Evolutionary conservation across 805 yeast species (phyloP).

Genomic region (Jamesozyma piceae): DNA sequence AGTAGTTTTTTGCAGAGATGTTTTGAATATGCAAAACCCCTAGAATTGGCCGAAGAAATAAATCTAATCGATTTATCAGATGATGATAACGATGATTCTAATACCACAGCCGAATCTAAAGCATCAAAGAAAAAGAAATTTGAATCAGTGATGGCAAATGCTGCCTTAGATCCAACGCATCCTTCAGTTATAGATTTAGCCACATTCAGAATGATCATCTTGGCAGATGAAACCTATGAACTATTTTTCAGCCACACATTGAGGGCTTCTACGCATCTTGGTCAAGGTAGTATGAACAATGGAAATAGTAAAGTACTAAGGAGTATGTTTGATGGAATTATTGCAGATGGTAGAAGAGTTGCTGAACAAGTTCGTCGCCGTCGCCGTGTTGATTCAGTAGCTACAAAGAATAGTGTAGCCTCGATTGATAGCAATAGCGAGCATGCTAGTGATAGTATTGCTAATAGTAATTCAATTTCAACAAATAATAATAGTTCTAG

Average conservation of each 20-base stretch:
- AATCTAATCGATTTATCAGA: slow-evolving; percentile 38
- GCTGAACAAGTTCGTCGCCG: slow-evolving; percentile 84
- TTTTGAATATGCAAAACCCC: slow-evolving; percentile 80
- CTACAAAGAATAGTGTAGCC: slow-evolving; percentile 27
- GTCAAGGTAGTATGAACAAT: slow-evolving; percentile 39
- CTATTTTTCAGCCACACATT: slow-evolving; percentile 65
- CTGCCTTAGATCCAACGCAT: slow-evolving; percentile 70
- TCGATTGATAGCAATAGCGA: slow-evolving; percentile 12
- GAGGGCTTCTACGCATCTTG: slow-evolving; percentile 57
- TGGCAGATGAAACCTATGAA: slow-evolving; percentile 92
- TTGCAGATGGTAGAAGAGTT: slow-evolving; percentile 87
- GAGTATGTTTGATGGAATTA: slow-evolving; percentile 81
- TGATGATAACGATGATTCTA: slow-evolving; percentile 28
- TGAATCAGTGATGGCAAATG: slow-evolving; percentile 50
- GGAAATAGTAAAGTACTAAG: slow-evolving; percentile 52
- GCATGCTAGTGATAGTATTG: background rate
- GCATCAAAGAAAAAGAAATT: slow-evolving; percentile 19
- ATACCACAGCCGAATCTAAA: slow-evolving; percentile 15
- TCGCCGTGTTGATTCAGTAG: slow-evolving; percentile 72
- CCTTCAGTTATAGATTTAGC: slow-evolving; percentile 72
- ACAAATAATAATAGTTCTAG: slow-evolving; percentile 16
- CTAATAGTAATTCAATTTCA: slow-evolving; percentile 2
- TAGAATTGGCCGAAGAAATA: slow-evolving; percentile 35
- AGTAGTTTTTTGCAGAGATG: slow-evolving; percentile 79
- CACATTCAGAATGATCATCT: slow-evolving; percentile 85